Base-by-base conservation (phyloP, 2,329 filamentous ascomycete genomes). In the Arthrinium phaeospermum region DNA sequence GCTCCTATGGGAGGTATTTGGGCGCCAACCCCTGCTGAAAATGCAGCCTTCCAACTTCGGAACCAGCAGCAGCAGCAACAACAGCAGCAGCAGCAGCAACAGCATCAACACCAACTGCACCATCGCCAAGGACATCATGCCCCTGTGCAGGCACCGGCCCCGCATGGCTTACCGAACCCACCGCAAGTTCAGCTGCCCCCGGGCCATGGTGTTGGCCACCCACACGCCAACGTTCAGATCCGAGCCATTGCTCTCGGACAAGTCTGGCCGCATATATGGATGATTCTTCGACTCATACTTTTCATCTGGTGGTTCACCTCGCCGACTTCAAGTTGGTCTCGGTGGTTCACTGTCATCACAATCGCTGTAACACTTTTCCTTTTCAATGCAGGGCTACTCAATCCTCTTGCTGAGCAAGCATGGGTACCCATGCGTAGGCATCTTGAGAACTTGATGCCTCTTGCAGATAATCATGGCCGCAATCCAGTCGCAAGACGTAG, bases 251-350 rank as follows among this genome's bases (percentile, higher is more conserved):
- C 78, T 30, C 71, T 85, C 68, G 83, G 82, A 5, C 84, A 85
- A 22, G 71, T 89, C n/a, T 88, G 87, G 83, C 89, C 89, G n/a
- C 87, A 91, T 70, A 78, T 92, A 41, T 92, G 90, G 90, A 83
- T 92, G 70, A 75, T 91, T 0, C 81, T 90, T 47, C 86, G 90
- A 10, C 80, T 92, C 12, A 83, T 85, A 14, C 80, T 89, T 7
- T 91, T 92, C 78, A 86, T 92, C 16, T 92, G 89, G 89, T 90
- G 91, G 81, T 91, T 92, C 73, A 91, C 90, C 0, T 86, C 86
- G 13, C 86, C 88, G 0, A 85, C 86, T 64, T 84, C 86, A 2
- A 91, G 86, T 76, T 91, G 89, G 89, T 86, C 85, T 12, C 86
- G 90, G 68, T 91, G 87, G 86, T 76, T 89, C 10, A 86, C 86